A percentile compares a stretch with the other conserved stretches of the same genome.
These are phyloP conservation scores for Amphibolis antarctica DNA, from an alignment of 106 monocot genomes.

Conservation along the genomic window DNA sequence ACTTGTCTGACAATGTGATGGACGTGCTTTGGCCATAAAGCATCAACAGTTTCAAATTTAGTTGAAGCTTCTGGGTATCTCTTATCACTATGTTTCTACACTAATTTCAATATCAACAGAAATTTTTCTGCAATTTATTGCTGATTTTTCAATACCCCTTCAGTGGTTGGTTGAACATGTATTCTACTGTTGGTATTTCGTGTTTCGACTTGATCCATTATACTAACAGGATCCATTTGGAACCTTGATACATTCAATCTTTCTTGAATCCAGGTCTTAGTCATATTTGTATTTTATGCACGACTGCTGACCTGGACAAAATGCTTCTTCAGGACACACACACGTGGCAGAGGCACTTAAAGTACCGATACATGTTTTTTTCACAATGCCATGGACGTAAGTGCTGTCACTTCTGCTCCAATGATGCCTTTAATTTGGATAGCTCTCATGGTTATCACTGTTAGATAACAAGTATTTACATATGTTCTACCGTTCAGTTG, in stretches of 20 bases:
- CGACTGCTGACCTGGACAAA: conserved; percentile 32
- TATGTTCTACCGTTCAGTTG: neutral
- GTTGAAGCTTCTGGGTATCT: no score
- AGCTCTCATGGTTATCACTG: neutral
- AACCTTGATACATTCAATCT: neutral
- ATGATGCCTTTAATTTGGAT: neutral
- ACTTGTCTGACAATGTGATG: no score
- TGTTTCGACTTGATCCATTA: neutral
- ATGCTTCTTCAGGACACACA: conserved; percentile 88
- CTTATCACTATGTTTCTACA: no score
- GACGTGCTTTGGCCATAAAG: no score
- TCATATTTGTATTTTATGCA: conserved; percentile 8
- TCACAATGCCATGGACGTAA: conserved; percentile 99
- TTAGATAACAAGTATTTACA: neutral
- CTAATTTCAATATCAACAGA: neutral
- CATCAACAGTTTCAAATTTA: no score
- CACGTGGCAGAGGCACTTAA: conserved; percentile 97
- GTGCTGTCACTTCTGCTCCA: conserved; percentile 10
- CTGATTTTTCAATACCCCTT: neutral
- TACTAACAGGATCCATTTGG: neutral
- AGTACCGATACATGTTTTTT: conserved; percentile 95
- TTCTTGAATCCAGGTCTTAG: conserved; percentile 9
- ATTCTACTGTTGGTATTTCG: neutral
- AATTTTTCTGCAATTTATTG: neutral
- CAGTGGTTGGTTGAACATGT: neutral